Evolutionary conservation across 768 basidiomycete genomes (phyloP).

Genomic region (Amanita molliuscula): DNA sequence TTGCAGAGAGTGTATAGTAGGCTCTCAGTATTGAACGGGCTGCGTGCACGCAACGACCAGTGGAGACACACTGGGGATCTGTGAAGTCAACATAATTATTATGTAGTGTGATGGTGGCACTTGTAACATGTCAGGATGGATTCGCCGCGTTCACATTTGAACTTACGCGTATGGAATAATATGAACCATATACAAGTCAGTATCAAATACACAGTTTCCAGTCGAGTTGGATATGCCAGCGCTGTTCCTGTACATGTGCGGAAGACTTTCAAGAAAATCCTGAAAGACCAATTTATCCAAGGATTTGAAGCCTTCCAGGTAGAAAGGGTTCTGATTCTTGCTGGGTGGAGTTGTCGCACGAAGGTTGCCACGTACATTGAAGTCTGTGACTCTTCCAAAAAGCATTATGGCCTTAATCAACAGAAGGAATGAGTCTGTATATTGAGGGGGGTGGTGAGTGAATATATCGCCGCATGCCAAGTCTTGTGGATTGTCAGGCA

Average conservation of each 20-base stretch:
- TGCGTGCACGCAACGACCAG: constrained; percentile 63
- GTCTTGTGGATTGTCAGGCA: constrained; percentile 72
- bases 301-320: constrained; percentile 52
- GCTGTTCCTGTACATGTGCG: constrained; percentile 54
- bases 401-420: constrained; percentile 79
- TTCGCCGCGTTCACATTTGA: constrained; percentile 3
- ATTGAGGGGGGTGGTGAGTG: constrained; percentile 59
- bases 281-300: constrained; percentile 59
- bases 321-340: constrained; percentile 67
- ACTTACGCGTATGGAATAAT: constrained; percentile 80
- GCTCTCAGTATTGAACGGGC: constrained; percentile 65
- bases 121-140: constrained; percentile 19
- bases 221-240: constrained; percentile 50
- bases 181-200: constrained; percentile 82
- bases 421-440: constrained; percentile 75
- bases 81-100: constrained; percentile 75
- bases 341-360: constrained; percentile 55
- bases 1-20: constrained; percentile 71
- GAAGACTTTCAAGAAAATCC: constrained; percentile 64
- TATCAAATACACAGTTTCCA: constrained; percentile 56
- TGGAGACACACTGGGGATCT: constrained; percentile 55
- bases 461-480: constrained; percentile 55
- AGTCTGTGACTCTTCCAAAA: constrained; percentile 80
- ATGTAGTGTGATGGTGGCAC: constrained; percentile 82
- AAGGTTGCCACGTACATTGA: constrained; percentile 66